Conservation (phyloP, 2,329 filamentous ascomycete species). For the Pestalotiopsis sp. region DNA sequence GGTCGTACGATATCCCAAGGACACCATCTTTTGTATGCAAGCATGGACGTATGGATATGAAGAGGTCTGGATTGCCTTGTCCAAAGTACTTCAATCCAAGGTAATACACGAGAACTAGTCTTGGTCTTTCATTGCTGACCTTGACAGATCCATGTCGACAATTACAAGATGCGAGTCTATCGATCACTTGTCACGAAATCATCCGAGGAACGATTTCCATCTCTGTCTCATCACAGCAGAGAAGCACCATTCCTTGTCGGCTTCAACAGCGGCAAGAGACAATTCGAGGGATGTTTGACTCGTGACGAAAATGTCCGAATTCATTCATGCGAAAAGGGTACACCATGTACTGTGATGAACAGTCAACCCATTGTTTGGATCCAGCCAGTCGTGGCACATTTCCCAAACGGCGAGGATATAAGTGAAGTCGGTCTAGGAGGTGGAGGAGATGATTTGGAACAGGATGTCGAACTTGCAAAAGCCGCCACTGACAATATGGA, state of each 20-base stretch:
- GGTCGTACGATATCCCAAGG: conserved; percentile 66
- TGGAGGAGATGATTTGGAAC: conserved; percentile 74
- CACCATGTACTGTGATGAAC: conserved; percentile 54
- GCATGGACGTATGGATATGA: conserved; percentile 95
- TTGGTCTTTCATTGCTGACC: not conserved
- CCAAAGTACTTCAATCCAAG: conserved; percentile 67
- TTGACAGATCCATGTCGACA: conserved; percentile 74
- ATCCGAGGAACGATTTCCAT: conserved; percentile 39
- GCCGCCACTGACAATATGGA: conserved; percentile 56
- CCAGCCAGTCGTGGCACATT: conserved; percentile 73
- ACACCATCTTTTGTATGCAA: conserved; percentile 82
- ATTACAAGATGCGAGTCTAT: conserved; percentile 78
- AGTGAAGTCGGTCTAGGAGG: conserved; percentile 78
- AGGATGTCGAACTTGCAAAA: conserved; percentile 67
- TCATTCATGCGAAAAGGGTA: conserved; percentile 84
- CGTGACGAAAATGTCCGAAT: conserved; percentile 63
- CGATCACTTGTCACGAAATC: conserved; percentile 56
- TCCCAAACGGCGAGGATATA: conserved; percentile 62
- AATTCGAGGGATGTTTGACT: conserved; percentile 73
- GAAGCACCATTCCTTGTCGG: conserved; percentile 73
- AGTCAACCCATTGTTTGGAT: conserved; percentile 69
- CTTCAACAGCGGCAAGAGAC: conserved; percentile 73
- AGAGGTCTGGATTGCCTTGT: conserved; percentile 84
- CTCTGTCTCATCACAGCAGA: conserved; percentile 46
- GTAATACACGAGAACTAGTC: conserved; percentile 37